Evolutionary conservation across 106 monocot species (phyloP).

Genomic region (Phalaenopsis equestris): DNA sequence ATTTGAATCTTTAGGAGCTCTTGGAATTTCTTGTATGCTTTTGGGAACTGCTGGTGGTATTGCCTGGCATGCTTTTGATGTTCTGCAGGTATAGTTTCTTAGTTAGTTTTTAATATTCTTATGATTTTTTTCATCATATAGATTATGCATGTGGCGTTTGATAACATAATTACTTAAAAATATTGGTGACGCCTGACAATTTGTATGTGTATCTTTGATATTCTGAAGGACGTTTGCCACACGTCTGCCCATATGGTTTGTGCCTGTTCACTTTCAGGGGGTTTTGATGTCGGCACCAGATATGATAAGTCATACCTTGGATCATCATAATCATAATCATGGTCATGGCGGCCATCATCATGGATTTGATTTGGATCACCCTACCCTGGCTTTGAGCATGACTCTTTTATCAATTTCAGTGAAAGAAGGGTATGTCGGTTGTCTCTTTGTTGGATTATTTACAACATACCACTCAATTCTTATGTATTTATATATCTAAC

Average conservation of each 20-base stretch:
- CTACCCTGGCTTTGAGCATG: conserved; percentile 79
- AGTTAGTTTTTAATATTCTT: neutral
- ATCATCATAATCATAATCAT: conserved; percentile 39
- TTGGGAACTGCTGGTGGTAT: conserved; percentile 83
- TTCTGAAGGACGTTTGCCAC: neutral
- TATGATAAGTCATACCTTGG: conserved; percentile 28
- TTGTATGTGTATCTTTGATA: neutral
- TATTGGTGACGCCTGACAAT: neutral
- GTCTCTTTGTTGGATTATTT: neutral
- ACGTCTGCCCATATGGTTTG: conserved; percentile 7
- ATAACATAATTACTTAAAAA: neutral
- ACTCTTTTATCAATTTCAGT: conserved; percentile 73
- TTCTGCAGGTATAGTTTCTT: conserved; percentile 50
- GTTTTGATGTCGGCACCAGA: conserved; percentile 48
- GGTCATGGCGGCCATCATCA: conserved; percentile 69
- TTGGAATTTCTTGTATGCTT: conserved; percentile 93
- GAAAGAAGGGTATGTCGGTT: conserved; percentile 87
- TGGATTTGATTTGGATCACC: conserved; percentile 87
- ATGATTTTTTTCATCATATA: neutral
- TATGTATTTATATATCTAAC: too few relatives aligned
- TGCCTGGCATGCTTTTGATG: conserved; percentile 89
- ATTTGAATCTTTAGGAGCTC: conserved; percentile 87
- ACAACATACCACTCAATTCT: too few relatives aligned
- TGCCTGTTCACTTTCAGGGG: conserved; percentile 45
- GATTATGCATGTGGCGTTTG: neutral